Evolutionary conservation across 148 eudicot genomes (phyloP).

Genomic region (Linanthus parryae): DNA sequence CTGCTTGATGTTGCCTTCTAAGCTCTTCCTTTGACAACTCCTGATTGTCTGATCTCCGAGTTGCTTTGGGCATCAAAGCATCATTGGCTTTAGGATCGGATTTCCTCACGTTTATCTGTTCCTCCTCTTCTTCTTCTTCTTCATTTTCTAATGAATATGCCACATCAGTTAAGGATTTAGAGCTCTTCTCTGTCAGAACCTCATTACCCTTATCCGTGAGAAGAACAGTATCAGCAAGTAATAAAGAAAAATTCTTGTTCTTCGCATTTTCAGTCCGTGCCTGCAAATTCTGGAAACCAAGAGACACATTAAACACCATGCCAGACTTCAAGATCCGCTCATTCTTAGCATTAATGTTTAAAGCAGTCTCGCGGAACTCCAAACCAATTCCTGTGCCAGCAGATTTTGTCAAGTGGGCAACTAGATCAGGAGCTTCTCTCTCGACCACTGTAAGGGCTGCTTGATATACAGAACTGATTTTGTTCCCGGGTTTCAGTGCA

Average conservation of each 20-base stretch:
- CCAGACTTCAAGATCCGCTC: constrained; percentile 61
- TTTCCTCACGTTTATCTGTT: constrained; percentile 41
- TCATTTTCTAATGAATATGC: constrained; percentile 82
- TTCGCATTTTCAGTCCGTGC: constrained; percentile 48
- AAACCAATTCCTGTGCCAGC: constrained; percentile 94
- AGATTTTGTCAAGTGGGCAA: constrained; percentile 64
- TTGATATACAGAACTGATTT: constrained; percentile 41
- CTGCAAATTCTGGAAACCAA: constrained; percentile 83
- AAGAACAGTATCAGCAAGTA: constrained; percentile 80
- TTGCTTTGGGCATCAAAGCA: constrained; percentile 51
- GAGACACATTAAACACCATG: constrained; percentile 72
- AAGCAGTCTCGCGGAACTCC: constrained; percentile 86
- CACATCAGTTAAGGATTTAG: constrained; percentile 75
- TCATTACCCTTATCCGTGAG: constrained; percentile 45
- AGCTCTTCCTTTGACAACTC: constrained; percentile 82
- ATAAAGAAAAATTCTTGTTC: constrained; percentile 58
- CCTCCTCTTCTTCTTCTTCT: constrained; percentile 50
- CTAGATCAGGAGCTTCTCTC: constrained; percentile 73
- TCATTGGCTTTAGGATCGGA: constrained; percentile 26
- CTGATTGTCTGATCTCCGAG: constrained; percentile 79
- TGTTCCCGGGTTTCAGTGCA: constrained; percentile 65
- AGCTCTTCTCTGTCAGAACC: constrained; percentile 40
- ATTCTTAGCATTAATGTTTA: constrained; percentile 63
- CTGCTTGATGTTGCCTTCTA: constrained; percentile 86
- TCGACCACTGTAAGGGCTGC: constrained; percentile 72